These are phyloP conservation scores for Calonectria henricotiae DNA, from an alignment of 2,329 filamentous ascomycete genomes.

Conservation along the genomic window DNA sequence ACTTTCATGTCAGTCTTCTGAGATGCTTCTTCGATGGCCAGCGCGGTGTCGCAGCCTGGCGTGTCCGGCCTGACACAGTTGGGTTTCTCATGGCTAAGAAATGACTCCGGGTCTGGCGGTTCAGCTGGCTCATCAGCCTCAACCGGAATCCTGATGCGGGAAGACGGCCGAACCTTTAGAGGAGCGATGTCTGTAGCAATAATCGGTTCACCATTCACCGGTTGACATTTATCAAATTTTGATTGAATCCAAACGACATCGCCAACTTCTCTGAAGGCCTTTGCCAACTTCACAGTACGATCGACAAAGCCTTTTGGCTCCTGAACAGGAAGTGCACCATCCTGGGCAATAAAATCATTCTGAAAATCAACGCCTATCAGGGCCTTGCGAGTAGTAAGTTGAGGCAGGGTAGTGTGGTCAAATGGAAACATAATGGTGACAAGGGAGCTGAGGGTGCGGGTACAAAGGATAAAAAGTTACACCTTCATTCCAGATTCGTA, in stretches of 20 bases:
- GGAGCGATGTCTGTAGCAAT: constrained; percentile 60
- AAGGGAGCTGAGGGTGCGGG: background rate
- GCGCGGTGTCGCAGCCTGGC: constrained; percentile 64
- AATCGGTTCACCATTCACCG: constrained; percentile 70
- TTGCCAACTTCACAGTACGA: constrained; percentile 77
- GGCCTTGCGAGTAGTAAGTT: constrained; percentile 76
- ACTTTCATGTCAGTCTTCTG: constrained; percentile 69
- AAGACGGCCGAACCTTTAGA: constrained; percentile 34
- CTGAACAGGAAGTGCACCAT: constrained; percentile 78
- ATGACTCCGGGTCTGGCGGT: constrained; percentile 62
- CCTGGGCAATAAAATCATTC: constrained; percentile 85
- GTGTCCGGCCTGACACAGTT: constrained; percentile 65
- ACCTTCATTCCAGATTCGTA: constrained; percentile 28
- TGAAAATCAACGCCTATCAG: constrained; percentile 90
- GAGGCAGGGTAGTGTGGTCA: constrained; percentile 70
- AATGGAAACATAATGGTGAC: constrained; percentile 69
- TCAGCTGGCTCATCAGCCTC: constrained; percentile 35
- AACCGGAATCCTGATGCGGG: constrained; percentile 39
- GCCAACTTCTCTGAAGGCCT: constrained; percentile 80
- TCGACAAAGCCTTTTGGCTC: constrained; percentile 78
- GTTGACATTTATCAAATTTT: constrained; percentile 77
- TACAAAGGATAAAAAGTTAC: background rate
- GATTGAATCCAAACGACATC: constrained; percentile 90
- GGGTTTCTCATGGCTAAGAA: constrained; percentile 63
- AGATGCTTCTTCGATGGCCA: constrained; percentile 61